Evolutionary conservation across 2,329 filamentous ascomycete species (phyloP).

Genomic region (Nemania sp.): DNA sequence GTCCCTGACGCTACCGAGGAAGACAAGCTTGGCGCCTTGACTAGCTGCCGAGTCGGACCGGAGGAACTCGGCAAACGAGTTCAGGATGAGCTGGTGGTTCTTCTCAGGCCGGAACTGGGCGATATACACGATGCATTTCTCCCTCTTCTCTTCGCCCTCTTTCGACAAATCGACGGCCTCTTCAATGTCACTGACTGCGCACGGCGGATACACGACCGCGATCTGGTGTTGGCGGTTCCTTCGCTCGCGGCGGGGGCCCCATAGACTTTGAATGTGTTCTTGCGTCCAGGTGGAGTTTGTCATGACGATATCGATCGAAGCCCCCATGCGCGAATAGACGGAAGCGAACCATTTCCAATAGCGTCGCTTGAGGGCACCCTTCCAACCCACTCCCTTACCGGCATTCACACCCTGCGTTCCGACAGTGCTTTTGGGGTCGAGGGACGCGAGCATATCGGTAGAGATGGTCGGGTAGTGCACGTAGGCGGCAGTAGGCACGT

Average conservation of each 20-base stretch:
- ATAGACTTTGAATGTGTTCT: conserved; percentile 77
- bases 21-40: conserved; percentile 68
- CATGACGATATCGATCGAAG: conserved; percentile 90
- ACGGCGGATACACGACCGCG: conserved; percentile 86
- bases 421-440: conserved; percentile 64
- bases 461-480: conserved; percentile 99
- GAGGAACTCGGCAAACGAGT: conserved; percentile 80
- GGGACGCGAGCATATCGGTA: conserved; percentile 90
- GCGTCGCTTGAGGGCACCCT: conserved; percentile 71
- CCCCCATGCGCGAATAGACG: conserved; percentile 81
- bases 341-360: conserved; percentile 90
- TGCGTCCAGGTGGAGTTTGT: conserved; percentile 97
- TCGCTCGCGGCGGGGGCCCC: conserved; percentile 64
- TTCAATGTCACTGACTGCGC: conserved; percentile 84
- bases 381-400: conserved; percentile 74
- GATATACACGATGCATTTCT: conserved; percentile 83
- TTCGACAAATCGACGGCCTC: conserved; percentile 72
- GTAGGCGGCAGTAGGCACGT: conserved; percentile 85
- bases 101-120: conserved; percentile 98
- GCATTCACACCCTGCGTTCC: conserved; percentile 79
- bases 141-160: conserved; percentile 69
- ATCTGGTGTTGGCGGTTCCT: conserved; percentile 57
- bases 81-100: conserved; percentile 86
- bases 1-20: conserved; percentile 92
- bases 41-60: conserved; percentile 57